These are phyloP conservation scores for Brassica rapa DNA, from an alignment of 345 rosid genomes.

Conservation along the genomic window DNA sequence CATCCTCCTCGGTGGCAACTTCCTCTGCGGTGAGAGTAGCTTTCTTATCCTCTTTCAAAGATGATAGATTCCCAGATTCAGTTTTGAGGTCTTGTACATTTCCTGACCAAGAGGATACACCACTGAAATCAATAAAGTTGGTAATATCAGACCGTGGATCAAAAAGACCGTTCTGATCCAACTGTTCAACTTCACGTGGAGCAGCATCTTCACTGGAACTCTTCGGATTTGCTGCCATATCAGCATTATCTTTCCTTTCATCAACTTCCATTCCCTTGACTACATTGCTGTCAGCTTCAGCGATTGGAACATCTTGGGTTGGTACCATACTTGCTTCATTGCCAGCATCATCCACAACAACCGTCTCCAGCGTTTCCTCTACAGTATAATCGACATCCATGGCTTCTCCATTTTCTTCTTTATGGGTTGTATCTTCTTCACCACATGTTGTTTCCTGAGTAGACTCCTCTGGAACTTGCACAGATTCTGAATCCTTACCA, in stretches of 20 bases:
- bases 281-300: slow-evolving; percentile 35
- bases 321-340: slow-evolving; percentile 23
- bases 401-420: slow-evolving; percentile 46
- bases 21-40: slow-evolving; percentile 25
- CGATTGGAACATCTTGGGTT: slow-evolving; percentile 35
- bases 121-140: slow-evolving; percentile 48
- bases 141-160: slow-evolving; percentile 41
- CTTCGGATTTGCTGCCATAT: slow-evolving; percentile 15
- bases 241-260: slow-evolving; percentile 31
- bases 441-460: background rate
- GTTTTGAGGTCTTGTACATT: slow-evolving; percentile 39
- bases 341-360: slow-evolving; percentile 56
- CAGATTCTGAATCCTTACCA: slow-evolving; percentile 18
- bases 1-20: slow-evolving; percentile 22
- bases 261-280: slow-evolving; percentile 39
- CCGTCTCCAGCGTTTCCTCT: slow-evolving; percentile 47
- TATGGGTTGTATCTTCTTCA: slow-evolving; percentile 16
- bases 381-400: slow-evolving; percentile 56
- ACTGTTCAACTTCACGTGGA: slow-evolving; percentile 43
- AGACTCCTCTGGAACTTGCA: slow-evolving; percentile 18
- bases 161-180: slow-evolving; percentile 42
- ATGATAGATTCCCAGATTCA: slow-evolving; percentile 23
- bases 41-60: slow-evolving; percentile 34
- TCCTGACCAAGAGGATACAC: slow-evolving; percentile 45
- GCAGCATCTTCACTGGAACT: slow-evolving; percentile 28